Evolutionary conservation across 495 filamentous ascomycete species (phyloP).

Genomic region (Aspergillus baeticus): DNA sequence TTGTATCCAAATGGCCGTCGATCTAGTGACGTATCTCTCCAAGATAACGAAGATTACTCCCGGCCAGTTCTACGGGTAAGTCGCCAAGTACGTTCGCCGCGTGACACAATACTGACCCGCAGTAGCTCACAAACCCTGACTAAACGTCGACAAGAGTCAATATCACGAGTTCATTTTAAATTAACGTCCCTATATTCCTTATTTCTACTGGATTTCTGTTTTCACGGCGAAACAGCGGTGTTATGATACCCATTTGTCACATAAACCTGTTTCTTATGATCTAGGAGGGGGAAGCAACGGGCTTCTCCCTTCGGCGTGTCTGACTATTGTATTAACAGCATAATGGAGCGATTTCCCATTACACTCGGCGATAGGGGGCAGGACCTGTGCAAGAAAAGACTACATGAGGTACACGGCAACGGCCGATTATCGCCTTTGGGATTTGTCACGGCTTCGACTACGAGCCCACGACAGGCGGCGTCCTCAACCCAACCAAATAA

Average conservation of each 20-base stretch:
- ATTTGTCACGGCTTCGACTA: too few species aligned
- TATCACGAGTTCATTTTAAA: constrained; percentile 10
- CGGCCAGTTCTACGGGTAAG: constrained; percentile 55
- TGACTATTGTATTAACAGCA: constrained; percentile 16
- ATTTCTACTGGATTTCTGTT: constrained; percentile 34
- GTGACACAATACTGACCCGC: constrained; percentile 20
- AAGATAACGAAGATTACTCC: constrained; percentile 58
- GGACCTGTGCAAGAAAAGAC: too few species aligned
- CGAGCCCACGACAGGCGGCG: too few species aligned
- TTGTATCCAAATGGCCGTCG: constrained; percentile 48
- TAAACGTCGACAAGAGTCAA: constrained; percentile 20
- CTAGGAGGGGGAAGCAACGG: constrained; percentile 17
- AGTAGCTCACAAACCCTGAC: constrained; percentile 56
- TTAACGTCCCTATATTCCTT: constrained; percentile 18
- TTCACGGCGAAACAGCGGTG: constrained; percentile 34
- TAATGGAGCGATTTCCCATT: background rate
- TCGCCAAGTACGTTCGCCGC: background rate
- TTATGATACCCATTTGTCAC: constrained; percentile 50
- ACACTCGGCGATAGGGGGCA: too few species aligned
- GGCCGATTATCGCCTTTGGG: too few species aligned
- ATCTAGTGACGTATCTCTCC: constrained; percentile 50
- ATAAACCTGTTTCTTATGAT: constrained; percentile 30
- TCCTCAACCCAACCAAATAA: too few species aligned
- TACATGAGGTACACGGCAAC: too few species aligned
- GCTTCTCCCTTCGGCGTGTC: constrained; percentile 10